phyloP scores from a whole-genome alignment of 495 filamentous ascomycete genomes.

The Neurospora intermedia region DNA sequence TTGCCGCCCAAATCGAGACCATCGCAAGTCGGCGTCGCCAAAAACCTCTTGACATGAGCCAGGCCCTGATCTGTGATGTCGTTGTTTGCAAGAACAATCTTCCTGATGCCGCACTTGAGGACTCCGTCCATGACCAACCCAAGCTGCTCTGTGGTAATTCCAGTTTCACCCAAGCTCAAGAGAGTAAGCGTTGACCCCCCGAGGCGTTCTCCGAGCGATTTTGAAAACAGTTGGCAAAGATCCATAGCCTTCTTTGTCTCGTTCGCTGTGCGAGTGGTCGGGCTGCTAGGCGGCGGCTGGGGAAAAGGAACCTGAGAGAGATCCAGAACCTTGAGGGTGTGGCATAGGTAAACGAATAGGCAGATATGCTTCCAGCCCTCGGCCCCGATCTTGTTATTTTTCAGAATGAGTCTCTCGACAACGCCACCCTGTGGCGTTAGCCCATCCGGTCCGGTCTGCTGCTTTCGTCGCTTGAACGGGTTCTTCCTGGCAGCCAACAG shows the following conservation, averaged over 20 bases:
- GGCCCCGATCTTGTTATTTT: slow-evolving; percentile 75
- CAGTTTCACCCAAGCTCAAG: slow-evolving; percentile 71
- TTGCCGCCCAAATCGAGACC: slow-evolving; percentile 94
- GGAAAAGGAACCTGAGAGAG: slow-evolving; percentile 82
- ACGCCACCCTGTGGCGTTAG: slow-evolving; percentile 47
- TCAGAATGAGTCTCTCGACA: slow-evolving; percentile 80
- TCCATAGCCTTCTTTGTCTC: slow-evolving; percentile 13
- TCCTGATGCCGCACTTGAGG: slow-evolving; percentile 57
- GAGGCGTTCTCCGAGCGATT: slow-evolving; percentile 64
- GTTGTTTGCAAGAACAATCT: slow-evolving; percentile 78
- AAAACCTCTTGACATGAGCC: slow-evolving; percentile 62
- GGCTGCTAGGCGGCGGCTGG: slow-evolving; percentile 9
- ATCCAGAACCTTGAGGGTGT: slow-evolving; percentile 76
- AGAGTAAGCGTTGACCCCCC: slow-evolving; percentile 70
- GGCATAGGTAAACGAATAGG: slow-evolving; percentile 81
- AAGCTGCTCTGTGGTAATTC: slow-evolving; percentile 57
- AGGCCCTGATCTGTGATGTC: slow-evolving; percentile 60
- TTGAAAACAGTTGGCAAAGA: slow-evolving; percentile 46
- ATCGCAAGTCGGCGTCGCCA: slow-evolving; percentile 66
- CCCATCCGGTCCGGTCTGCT: slow-evolving; percentile 23
- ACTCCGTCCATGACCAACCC: slow-evolving; percentile 64
- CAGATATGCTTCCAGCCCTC: slow-evolving; percentile 90
- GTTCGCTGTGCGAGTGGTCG: neutral
- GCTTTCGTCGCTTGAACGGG: slow-evolving; percentile 32
- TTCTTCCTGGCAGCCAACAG: slow-evolving; percentile 69